Conservation (phyloP, 768 basidiomycete genomes). For the Psilocybe cubensis region DNA sequence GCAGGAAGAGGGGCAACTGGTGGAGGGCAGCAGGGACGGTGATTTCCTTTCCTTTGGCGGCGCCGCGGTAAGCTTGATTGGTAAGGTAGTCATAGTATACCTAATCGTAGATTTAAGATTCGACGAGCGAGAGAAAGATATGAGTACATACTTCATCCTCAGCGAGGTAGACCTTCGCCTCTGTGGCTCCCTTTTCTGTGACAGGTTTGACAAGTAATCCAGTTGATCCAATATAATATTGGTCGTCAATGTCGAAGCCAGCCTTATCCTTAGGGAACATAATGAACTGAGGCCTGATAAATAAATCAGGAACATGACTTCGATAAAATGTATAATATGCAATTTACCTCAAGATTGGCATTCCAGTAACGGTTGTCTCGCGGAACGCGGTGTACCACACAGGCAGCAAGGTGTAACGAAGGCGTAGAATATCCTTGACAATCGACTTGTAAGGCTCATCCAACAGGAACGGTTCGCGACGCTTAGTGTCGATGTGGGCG, state of each 20-base stretch:
- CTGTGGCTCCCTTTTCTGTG: slow-evolving; percentile 69
- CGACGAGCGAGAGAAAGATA: slow-evolving; percentile 4
- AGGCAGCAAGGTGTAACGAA: slow-evolving; percentile 87
- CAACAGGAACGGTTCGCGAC: slow-evolving; percentile 92
- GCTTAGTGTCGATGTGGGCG: slow-evolving; percentile 96
- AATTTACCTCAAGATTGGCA: slow-evolving; percentile 80
- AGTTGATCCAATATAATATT: slow-evolving; percentile 88
- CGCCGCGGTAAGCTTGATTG: slow-evolving; percentile 65
- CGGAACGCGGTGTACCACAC: slow-evolving; percentile 99
- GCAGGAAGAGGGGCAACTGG: slow-evolving; percentile 83
- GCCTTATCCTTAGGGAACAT: slow-evolving; percentile 87
- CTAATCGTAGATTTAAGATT: slow-evolving; percentile 35
- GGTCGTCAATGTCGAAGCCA: slow-evolving; percentile 92
- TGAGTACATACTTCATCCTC: slow-evolving; percentile 69
- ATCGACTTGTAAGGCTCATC: slow-evolving; percentile 90
- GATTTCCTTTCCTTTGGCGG: slow-evolving; percentile 65
- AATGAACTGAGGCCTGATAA: slow-evolving; percentile 87
- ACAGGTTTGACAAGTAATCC: slow-evolving; percentile 94
- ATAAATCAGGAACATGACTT: background rate
- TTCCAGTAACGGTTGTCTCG: slow-evolving; percentile 79
- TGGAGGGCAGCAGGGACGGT: slow-evolving; percentile 81
- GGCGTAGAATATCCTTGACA: slow-evolving; percentile 73
- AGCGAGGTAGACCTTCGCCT: slow-evolving; percentile 79
- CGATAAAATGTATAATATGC: background rate
- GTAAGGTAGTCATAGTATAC: slow-evolving; percentile 96